Conservation (phyloP, 495 filamentous ascomycete species). For the Margaritispora aquatica region DNA sequence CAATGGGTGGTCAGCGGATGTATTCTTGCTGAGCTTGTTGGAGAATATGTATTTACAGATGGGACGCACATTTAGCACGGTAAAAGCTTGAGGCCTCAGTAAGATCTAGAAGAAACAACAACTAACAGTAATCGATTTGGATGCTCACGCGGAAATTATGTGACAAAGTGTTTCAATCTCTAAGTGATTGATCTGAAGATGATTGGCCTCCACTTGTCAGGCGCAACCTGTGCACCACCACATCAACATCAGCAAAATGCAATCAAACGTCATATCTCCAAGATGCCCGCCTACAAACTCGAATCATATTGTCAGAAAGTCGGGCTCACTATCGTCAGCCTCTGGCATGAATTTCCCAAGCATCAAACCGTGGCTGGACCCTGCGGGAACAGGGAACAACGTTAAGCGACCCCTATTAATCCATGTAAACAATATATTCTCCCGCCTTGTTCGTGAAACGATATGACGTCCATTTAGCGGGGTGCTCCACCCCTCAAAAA, state of each 20-base stretch:
- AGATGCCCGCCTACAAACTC: not conserved
- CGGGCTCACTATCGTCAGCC: not conserved
- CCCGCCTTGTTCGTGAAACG: not conserved
- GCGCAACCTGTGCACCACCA: too few species aligned
- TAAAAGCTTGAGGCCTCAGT: too few species aligned
- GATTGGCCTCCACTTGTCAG: too few species aligned
- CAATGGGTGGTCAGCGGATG: slow-evolving; percentile 29
- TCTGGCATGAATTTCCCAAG: not conserved
- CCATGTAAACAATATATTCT: not conserved
- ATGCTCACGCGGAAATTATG: too few species aligned
- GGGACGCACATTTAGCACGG: too few species aligned
- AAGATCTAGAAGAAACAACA: too few species aligned
- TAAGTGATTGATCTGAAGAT: too few species aligned
- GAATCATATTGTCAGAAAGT: too few species aligned
- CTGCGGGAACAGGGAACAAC: not conserved
- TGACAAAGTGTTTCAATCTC: too few species aligned
- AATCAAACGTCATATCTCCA: not conserved
- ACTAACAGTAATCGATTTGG: too few species aligned
- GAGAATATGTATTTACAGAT: too few species aligned
- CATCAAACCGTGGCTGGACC: not conserved
- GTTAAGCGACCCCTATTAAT: not conserved
- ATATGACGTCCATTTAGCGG: not conserved
- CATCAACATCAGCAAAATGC: too few species aligned
- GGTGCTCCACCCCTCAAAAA: not conserved
- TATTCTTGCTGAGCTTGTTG: not conserved